phyloP scores from a whole-genome alignment of 148 eudicot species.

The Heliosperma pusillum region DNA sequence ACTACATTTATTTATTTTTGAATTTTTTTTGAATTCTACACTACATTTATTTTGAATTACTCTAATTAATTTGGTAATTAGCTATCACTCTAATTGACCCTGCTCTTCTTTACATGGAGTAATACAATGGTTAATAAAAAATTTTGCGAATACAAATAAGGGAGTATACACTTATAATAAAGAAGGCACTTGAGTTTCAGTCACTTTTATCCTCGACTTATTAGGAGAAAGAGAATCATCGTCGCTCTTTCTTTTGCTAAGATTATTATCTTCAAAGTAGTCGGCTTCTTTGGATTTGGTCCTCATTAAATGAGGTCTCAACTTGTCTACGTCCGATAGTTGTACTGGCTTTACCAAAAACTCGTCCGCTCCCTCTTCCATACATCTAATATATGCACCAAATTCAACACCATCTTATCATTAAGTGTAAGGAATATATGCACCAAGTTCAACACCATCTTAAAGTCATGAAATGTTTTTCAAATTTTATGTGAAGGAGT shows the following conservation, averaged over 20 bases:
- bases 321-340: conserved; percentile 53
- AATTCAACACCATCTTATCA: background rate
- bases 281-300: conserved; percentile 25
- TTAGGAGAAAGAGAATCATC: conserved; percentile 25
- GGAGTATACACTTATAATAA: no score
- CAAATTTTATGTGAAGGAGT: no score
- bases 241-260: conserved; percentile 21
- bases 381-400: conserved; percentile 33
- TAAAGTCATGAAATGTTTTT: no score
- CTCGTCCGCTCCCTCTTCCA: conserved; percentile 71
- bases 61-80: no score
- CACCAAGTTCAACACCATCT: no score
- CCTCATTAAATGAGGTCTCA: conserved; percentile 49
- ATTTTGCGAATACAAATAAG: no score
- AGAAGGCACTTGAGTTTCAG: background rate
- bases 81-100: no score
- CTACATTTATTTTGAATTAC: no score
- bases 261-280: background rate
- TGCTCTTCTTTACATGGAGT: no score
- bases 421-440: no score
- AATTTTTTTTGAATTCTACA: no score
- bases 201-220: conserved; percentile 24
- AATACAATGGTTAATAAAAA: background rate
- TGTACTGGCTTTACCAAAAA: conserved; percentile 61
- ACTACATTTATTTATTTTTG: no score